Evolutionary conservation across 164 flowering plant species (phyloP).

Genomic region (Liquidambar formosana): DNA sequence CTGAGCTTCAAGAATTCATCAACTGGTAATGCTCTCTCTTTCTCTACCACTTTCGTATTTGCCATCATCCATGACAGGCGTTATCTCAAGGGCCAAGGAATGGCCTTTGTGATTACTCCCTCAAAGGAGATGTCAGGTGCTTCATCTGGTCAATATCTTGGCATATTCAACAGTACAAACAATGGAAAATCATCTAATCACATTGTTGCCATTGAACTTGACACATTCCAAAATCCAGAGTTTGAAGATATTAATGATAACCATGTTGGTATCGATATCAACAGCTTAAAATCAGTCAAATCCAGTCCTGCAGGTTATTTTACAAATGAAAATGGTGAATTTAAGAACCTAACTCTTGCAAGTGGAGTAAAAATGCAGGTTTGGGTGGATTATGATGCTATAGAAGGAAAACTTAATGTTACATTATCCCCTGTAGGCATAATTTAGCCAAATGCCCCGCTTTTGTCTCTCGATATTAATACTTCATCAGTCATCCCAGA

Average conservation of each 20-base stretch:
- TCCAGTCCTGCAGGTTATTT: conserved; percentile 4
- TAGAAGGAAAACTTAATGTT: conserved; percentile 19
- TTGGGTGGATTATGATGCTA: conserved; percentile 27
- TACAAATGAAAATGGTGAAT: not conserved
- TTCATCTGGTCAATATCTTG: not conserved
- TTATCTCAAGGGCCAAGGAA: conserved; percentile 2
- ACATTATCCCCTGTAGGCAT: conserved; percentile 11
- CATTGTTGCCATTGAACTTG: conserved; percentile 3
- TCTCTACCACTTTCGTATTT: too few species aligned
- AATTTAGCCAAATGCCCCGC: conserved; percentile 14
- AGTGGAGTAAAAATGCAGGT: conserved; percentile 8
- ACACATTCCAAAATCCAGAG: not conserved
- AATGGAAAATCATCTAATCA: not conserved
- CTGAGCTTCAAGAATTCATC: too few species aligned
- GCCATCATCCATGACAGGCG: too few species aligned
- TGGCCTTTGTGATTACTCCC: not conserved
- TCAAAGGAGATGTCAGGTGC: not conserved
- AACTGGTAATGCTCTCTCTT: too few species aligned
- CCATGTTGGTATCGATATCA: conserved; percentile 13
- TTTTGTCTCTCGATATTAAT: conserved; percentile 1
- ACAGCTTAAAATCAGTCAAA: not conserved
- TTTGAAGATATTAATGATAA: conserved; percentile 6
- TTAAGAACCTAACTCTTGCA: not conserved
- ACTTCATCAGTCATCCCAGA: not conserved
- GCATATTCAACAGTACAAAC: not conserved